Base-by-base conservation (phyloP, 768 basidiomycete species). In the Suillus cothurnatus region DNA sequence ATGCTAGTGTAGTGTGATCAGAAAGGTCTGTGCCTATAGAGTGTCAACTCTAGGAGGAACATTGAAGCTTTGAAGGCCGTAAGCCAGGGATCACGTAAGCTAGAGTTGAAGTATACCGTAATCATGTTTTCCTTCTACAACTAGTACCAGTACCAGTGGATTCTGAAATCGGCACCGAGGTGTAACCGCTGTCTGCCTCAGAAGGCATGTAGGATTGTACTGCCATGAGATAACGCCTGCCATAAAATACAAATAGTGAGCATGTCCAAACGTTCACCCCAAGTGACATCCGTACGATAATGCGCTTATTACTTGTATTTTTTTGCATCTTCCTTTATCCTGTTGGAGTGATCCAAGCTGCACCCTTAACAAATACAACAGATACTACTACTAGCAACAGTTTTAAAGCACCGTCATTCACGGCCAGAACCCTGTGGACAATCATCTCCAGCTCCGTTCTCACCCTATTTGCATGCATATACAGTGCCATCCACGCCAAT, bases 401-500 rank as follows among this genome's bases (percentile, higher is more conserved):
- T 34, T 6, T 6, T 12, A 4, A n/a, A 14, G 9, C 53, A 1
- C 32, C 32, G 4, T 7, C 32, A 34, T 34, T 34, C 2, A 34
- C 21, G 2, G 34, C 9, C 6, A 34, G 53, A 55, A 55, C 53
- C 9, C 2, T 34, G 1, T 47, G 45, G 45, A 3, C 2, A 4
- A 47, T 47, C n/a, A 4, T 47, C 5, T 47, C n/a, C 12, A 23
- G n/a, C n/a, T 47, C n/a, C 5, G 5, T 47, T n/a, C 45, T 47
- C 45, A 72, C 71, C 1, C 68, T 76, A 2, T 70, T 74, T 23
- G 61, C 71, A 0, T 75, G 73, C 41, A 70, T 67, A 1, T 76
- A 72, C 73, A 62, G 69, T 12, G 64, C 74, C 11, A 61, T 73
- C 7, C 73, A 76, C 60, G 70, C 72, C 1, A 73, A 76, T 45